Evolutionary conservation across 306 rosid species (phyloP).

Genomic region (Citrullus colocynthis): DNA sequence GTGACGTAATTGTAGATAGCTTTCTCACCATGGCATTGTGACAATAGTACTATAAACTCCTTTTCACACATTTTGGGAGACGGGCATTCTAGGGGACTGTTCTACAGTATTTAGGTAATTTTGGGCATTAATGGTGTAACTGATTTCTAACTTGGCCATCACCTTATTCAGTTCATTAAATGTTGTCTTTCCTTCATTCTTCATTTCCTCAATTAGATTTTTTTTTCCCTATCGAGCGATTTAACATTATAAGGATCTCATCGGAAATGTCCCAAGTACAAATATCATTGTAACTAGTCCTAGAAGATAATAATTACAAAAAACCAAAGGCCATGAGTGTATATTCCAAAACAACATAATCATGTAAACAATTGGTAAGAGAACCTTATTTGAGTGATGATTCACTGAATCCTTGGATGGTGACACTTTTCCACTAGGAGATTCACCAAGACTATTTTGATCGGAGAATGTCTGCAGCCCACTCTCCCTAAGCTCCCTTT

Average conservation of each 20-base stretch:
- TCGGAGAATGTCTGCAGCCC: slow-evolving; percentile 75
- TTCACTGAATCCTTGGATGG: slow-evolving; percentile 48
- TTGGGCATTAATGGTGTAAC: not conserved
- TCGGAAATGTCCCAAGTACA: not conserved
- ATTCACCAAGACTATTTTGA: slow-evolving; percentile 47
- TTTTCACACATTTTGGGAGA: not conserved
- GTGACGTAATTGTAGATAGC: not conserved
- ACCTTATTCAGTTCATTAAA: not conserved
- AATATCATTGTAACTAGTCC: not conserved
- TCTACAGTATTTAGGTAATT: not conserved
- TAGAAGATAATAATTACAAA: not conserved
- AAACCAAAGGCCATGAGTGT: not conserved
- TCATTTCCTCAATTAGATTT: not conserved
- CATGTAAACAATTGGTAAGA: slow-evolving; percentile 1
- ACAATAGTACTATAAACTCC: not conserved
- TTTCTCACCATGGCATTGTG: not conserved
- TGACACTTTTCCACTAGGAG: slow-evolving; percentile 49
- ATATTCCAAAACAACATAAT: not conserved
- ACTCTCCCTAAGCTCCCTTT: slow-evolving; percentile 94
- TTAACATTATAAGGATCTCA: not conserved
- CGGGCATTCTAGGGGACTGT: not conserved
- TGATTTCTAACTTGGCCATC: not conserved
- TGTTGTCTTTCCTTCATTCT: not conserved
- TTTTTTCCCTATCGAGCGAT: not conserved
- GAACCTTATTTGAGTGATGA: slow-evolving; percentile 64